These are phyloP conservation scores for Euphrasia confusa DNA, from an alignment of 257 asterid genomes.

Conservation along the genomic window DNA sequence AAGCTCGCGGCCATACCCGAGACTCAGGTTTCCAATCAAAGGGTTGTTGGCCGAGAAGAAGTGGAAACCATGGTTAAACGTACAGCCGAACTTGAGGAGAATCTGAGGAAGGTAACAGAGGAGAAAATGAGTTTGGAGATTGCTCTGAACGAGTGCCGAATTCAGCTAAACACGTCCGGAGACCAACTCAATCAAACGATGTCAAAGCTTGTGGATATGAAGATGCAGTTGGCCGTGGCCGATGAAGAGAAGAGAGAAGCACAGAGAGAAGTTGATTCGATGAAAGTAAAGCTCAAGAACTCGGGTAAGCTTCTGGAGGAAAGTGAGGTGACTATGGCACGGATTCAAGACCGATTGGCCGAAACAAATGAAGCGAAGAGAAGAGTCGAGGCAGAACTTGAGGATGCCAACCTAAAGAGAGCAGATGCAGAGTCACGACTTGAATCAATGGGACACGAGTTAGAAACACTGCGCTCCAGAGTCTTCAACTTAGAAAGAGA, in stretches of 20 bases:
- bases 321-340: conserved; percentile 36
- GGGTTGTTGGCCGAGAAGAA: conserved; percentile 34
- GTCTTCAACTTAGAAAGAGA: conserved; percentile 37
- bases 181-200: conserved; percentile 45
- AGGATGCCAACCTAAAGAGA: conserved; percentile 37
- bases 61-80: conserved; percentile 28
- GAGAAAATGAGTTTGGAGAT: conserved; percentile 53
- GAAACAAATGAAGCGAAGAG: conserved; percentile 35
- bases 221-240: conserved; percentile 40
- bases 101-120: conserved; percentile 35
- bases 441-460: conserved; percentile 35
- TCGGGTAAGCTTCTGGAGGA: conserved; percentile 40
- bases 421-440: conserved; percentile 44
- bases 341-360: conserved; percentile 39
- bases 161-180: conserved; percentile 46
- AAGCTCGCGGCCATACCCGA: conserved; percentile 46
- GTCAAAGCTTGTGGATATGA: conserved; percentile 35
- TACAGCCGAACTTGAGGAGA: conserved; percentile 48
- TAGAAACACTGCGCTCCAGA: conserved; percentile 39
- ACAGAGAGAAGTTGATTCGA: conserved; percentile 36
- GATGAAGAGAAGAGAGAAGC: conserved; percentile 46
- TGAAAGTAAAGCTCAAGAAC: conserved; percentile 38
- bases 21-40: conserved; percentile 24
- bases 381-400: conserved; percentile 34
- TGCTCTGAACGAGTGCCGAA: conserved; percentile 39